A percentile compares a stretch with the other conserved stretches of the same genome.
Conservation (phyloP, 75 land plant species). For the Picea glauca region DNA sequence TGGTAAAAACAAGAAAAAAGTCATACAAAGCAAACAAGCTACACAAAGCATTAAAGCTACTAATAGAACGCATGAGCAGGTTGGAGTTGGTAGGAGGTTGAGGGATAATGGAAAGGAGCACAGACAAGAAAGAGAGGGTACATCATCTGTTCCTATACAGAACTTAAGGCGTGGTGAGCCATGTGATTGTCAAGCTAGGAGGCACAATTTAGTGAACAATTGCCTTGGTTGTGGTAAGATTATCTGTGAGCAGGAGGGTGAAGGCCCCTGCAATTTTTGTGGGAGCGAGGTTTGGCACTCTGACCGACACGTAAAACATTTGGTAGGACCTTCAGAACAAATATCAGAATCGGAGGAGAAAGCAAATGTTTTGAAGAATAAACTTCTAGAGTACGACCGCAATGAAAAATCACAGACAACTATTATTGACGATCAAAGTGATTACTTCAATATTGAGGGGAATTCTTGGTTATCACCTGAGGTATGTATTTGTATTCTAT, state of each 20-base stretch:
- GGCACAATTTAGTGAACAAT: conserved; percentile 82
- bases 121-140: conserved; percentile 76
- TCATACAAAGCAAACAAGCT: conserved; percentile 5
- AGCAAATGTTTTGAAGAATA: conserved; percentile 85
- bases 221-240: conserved; percentile 93
- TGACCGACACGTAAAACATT: conserved; percentile 1
- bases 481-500: conserved; percentile 17
- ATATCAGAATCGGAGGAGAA: conserved; percentile 38
- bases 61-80: conserved; percentile 15
- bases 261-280: conserved; percentile 90
- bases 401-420: conserved; percentile 76
- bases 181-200: conserved; percentile 88
- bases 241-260: conserved; percentile 95
- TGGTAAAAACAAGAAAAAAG: conserved; percentile 13
- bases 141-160: conserved; percentile 57
- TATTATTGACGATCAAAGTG: conserved; percentile 95
- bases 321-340: conserved; percentile 2
- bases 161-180: conserved; percentile 44
- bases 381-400: conserved; percentile 85
- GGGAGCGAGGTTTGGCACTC: conserved; percentile 59
- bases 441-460: conserved; percentile 81
- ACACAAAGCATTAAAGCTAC: conserved; percentile 17
- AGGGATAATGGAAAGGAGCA: conserved; percentile 57
- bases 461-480: conserved; percentile 79
- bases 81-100: conserved; percentile 25